Base-by-base conservation (phyloP, 352 stramenopile genomes). In the Vaucheria bursata region DNA sequence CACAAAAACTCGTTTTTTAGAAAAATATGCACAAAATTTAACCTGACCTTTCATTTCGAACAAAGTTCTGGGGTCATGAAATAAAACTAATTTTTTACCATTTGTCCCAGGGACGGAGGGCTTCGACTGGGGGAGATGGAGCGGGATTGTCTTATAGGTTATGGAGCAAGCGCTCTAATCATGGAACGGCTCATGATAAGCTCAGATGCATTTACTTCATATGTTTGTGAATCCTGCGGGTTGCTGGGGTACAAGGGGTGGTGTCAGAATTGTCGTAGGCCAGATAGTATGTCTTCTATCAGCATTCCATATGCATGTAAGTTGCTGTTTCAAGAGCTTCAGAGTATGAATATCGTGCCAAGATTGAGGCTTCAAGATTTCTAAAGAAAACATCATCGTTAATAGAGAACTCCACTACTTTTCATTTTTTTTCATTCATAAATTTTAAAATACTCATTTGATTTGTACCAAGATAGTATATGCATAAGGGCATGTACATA, bases 181-280 rank as follows among this genome's bases (percentile, higher is more conserved):
- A 98, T 99, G 89, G 97, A 99, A 89, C 90, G 96, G 29, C 87
- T 99, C 18, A 99, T 99, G 95, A 93, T 99, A 76, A 98, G 93
- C 52, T 98, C 91, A 78, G 97, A 99, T 87, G 94, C 94, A 67
- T 99, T 99, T 86, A 97, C 92, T 34, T 96, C 95, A 0, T 96
- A 97, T 82, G 95, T 99, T 35, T 99, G 95, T 83, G 89, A 98
- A 79, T 93, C 90, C 52, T 99, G 95, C 84, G 94, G 95, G 53
- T 90, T 99, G 82, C 87, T 99, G 50, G 94, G 96, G 36, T 83
- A 87, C 81, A 88, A 93, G 75, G 95, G 94, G 74, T 99, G 95
- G 94, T 99, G 97, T 86, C 95, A 98, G 84, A 96, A 97, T 84
- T 99, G 96, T 86, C 93, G 97, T 80, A 97, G 91, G 39, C 94